Base-by-base conservation (phyloP, 192 early-diverging fungal species). In the Umbelopsis ramanniana region DNA sequence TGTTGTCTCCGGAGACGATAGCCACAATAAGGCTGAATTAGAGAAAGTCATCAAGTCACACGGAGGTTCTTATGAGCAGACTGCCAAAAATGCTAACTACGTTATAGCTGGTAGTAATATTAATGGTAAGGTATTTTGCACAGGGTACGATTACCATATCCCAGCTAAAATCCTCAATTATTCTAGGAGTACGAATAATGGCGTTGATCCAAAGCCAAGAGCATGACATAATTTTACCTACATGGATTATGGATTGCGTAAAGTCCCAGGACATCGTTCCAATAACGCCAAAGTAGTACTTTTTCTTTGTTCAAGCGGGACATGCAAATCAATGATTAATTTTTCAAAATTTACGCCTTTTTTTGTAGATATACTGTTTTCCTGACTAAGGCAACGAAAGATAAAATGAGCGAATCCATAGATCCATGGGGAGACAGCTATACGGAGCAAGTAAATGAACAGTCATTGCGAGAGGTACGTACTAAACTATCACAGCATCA, bases 371-470 rank as follows among this genome's bases (percentile, higher is more conserved):
- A 90, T 72, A 87, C 91, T 82, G 15, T 93, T 2, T 87, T 81
- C 68, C 79, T 88, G 12, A 85, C 88, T 1, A 37, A 73, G 9
- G 45, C 74, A 6, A 93, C 92, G 0, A 71, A 78, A 40, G 72
- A 74, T 0, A 67, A 81, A 26, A 86, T 94, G 38, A 60, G 81
- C 22, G 68, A 74, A 53, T 85, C 74, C 35, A 88, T 90, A 68
- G 93, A 95, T 77, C 53, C 81, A 53, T 95, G 68, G 57, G 86
- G 91, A 6, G 93, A 95, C 71, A 87, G 84, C 23, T 95, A 86
- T 71, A 84, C 77, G 1, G 87, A 90, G 24, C 83, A 87, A 17
- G 70, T 91, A 0, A 84, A 81, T 26, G 73, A 68, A 6, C 74
- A 77, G 21, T 74, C 68, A 2, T 72, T 94, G 29, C 74, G 83